Evolutionary conservation across 805 yeast species (phyloP).

Genomic region (Yarrowia osloensis): DNA sequence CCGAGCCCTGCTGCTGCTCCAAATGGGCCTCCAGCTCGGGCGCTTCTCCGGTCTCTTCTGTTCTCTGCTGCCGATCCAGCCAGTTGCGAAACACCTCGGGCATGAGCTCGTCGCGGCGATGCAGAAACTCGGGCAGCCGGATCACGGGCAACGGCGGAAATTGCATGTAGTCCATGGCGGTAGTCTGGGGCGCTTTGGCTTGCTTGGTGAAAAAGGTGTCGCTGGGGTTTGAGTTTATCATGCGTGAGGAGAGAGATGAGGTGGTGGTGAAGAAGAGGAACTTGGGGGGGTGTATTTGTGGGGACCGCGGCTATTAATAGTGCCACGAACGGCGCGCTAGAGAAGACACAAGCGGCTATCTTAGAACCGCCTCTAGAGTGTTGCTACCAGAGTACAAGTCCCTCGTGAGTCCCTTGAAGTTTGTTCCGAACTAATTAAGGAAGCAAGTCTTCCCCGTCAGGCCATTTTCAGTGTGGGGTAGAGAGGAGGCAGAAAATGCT

Average conservation of each 20-base stretch:
- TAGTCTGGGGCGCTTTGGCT: background rate
- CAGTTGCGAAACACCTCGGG: constrained; percentile 28
- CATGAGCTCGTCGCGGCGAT: constrained; percentile 23
- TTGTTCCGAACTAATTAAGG: no score
- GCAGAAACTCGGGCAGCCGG: constrained; percentile 28
- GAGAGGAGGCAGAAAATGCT: no score
- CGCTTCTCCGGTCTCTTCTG: background rate
- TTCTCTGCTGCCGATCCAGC: constrained; percentile 17
- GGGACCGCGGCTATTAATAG: no score
- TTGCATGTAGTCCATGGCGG: constrained; percentile 27
- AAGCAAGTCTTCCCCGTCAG: no score
- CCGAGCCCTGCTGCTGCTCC: constrained; percentile 22
- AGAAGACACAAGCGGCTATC: no score
- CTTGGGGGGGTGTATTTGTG: background rate
- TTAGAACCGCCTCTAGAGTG: no score
- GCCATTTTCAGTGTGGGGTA: no score
- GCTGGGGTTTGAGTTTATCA: constrained; percentile 17
- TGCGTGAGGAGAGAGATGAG: background rate
- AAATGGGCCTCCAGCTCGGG: constrained; percentile 17
- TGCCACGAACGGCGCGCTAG: no score
- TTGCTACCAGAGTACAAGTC: no score
- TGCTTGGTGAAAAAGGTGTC: constrained; percentile 15
- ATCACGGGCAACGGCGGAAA: constrained; percentile 28
- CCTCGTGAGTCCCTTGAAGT: no score
- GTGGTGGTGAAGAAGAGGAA: background rate